Evolutionary conservation across 2,329 filamentous ascomycete species (phyloP), one percentile per base, ranked within the genome.

Genomic region (Sordariomycetes sp.): DNA sequence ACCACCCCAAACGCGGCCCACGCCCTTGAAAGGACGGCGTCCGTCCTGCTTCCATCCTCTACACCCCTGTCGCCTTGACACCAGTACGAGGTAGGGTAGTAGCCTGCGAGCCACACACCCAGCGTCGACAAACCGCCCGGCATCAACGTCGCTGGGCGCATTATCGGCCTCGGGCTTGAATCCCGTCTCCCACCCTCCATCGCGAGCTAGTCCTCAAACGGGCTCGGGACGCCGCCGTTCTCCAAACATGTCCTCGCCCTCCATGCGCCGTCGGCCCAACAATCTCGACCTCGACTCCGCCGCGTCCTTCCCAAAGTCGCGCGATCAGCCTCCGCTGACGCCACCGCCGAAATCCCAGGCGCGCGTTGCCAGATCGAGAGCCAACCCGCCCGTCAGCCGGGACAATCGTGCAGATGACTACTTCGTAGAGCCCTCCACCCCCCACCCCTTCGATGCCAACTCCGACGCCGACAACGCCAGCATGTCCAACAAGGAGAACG

Each of bases 351-450:
- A 51, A 25, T 36, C 25, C 20, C 12, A 25, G 39, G 45, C 45
- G 42, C 48, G 54, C 22, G 15, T 35, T 28, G 20, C 54, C 34
- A 57, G 53, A 54, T 53, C 24, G 54, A 59, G 36, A 36, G 32
- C 53, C 54, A 54, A 51, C 53, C 52, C 53, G 53, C 58, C 56
- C 54, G 52, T 55, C 35, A 55, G 45, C 42, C 57, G 57, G 50
- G 62, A 32, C 54, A 59, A 64, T 55, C 62, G 67, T 61, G 64
- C 66, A 55, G 64, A 66, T 56, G 68, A 71, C 61, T 66, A 68
- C 34, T 70, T 70, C 58, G 65, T 74, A 58, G 71, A 72, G 56
- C 64, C 73, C 60, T 64, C 72, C 55, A 66, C 48, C 45, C 56
- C 68, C 72, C 62, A 61, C 70, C 39, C 64, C 63, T 3, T 59